Evolutionary conservation across 805 yeast genomes (phyloP), one percentile per base, ranked within the genome.

Genomic region (Metschnikowia lochheadii): DNA sequence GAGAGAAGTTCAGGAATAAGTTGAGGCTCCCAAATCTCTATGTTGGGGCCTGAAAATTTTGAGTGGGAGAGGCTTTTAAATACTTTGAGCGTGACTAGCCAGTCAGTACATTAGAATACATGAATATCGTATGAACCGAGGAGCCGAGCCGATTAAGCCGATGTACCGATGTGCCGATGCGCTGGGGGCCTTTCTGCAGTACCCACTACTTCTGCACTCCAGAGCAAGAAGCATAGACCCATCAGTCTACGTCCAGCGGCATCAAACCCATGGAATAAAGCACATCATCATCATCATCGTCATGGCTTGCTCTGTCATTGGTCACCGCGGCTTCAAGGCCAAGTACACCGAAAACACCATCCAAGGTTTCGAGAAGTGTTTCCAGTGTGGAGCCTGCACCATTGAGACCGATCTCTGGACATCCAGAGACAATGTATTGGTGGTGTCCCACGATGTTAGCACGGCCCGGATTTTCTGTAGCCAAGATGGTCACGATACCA

Each of bases 361-460:
- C 17, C 17, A 45, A 5, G 77, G 77, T 6, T 73, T 73, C 54
- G 56, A 57, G 17, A 62, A 67, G 44, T 72, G 77, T 51, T 72
- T 52, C 51, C 63, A 62, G 14, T 44, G 68, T 17, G 77, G 76
- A 6, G 77, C 76, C 35, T 64, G 69, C 21, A 56, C 60, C 6
- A 61, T 73, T 40, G 78, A 73, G 49, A 73, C 78, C n/a, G 78
- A 73, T 55, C 60, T 72, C 42, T 71, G 76, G 72, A 54, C 70
- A 36, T 62, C 75, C 20, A 54, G 56, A 23, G 78, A 73, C 57
- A 58, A 65, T 13, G 70, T 68, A 21, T 53, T 72, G 49, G 70
- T 73, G 14, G 67, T 73, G 3, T 69, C 73, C 3, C 78, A 73
- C 55, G 78, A 73, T 53, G 63, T 56, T 7, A 63, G 54, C 49